These are phyloP conservation scores for Psilocybe sp. DNA, from an alignment of 768 basidiomycete genomes.

Conservation along the genomic window DNA sequence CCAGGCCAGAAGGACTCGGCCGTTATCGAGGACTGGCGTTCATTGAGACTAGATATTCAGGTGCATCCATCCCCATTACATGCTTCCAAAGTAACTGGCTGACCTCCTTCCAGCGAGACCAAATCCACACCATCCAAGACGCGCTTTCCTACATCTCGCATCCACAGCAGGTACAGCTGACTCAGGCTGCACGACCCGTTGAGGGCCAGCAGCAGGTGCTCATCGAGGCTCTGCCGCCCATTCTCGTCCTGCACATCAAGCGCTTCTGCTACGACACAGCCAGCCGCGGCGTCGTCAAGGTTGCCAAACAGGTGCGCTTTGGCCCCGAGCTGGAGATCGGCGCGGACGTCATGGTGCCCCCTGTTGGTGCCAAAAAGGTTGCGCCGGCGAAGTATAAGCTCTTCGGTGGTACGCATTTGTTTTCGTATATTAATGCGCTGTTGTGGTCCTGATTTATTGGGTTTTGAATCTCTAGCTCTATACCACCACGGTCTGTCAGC, in stretches of 20 bases:
- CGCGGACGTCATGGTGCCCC: slow-evolving; percentile 62
- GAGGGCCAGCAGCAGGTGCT: slow-evolving; percentile 66
- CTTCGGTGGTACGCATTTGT: slow-evolving; percentile 64
- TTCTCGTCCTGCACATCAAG: slow-evolving; percentile 88
- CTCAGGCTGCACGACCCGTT: slow-evolving; percentile 53
- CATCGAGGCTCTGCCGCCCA: slow-evolving; percentile 79
- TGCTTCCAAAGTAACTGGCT: neutral
- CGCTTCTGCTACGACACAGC: slow-evolving; percentile 83
- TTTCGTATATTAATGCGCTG: neutral
- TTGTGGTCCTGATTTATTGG: neutral
- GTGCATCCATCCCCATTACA: slow-evolving; percentile 31
- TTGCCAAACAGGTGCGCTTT: slow-evolving; percentile 78
- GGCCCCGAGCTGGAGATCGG: slow-evolving; percentile 76
- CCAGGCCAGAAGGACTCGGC: slow-evolving; percentile 85
- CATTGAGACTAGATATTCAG: slow-evolving; percentile 87
- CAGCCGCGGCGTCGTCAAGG: slow-evolving; percentile 79
- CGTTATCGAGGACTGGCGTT: slow-evolving; percentile 89
- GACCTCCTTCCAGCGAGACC: slow-evolving; percentile 49
- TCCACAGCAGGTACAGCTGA: slow-evolving; percentile 79
- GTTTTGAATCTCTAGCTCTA: slow-evolving; percentile 46
- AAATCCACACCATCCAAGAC: slow-evolving; percentile 76
- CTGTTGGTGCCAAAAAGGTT: slow-evolving; percentile 31
- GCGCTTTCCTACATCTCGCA: slow-evolving; percentile 76
- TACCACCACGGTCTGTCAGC: slow-evolving; percentile 94
- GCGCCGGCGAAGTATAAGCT: slow-evolving; percentile 67